Evolutionary conservation across 2,329 filamentous ascomycete genomes (phyloP), one percentile per base, ranked within the genome.

Genomic region (Epichloe aotearoae): DNA sequence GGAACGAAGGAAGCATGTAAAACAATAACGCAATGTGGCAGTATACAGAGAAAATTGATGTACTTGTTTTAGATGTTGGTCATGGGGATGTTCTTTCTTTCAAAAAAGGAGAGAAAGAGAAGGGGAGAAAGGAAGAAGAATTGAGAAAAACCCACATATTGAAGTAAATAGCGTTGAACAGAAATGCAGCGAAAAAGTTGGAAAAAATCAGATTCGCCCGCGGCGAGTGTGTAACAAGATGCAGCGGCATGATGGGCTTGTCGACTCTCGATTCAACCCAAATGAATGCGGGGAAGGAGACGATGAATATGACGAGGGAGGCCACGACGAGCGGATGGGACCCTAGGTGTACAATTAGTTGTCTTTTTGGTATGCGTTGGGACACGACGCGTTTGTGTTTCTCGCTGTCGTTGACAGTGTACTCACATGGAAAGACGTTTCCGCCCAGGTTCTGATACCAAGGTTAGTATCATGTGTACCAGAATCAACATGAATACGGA

Each of bases 241-340:
- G 61, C 8, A 83, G 66, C 1, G 80, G 80, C 73, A 83, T 81
- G 53, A 84, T 76, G 23, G 80, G 80, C 5, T 73, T 71, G 37
- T 63, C 57, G 10, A 73, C 77, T 37, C 59, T 65, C 12, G 70
- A 69, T 59, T 83, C 76, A 30, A 73, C 69, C 57, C 66, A 73
- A 45, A 83, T 57, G 54, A 81, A 79, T 4, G 70, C 53, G 0
- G 75, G 73, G 52, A 75, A 76, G 51, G 66, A 64, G 26, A 76
- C 56, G 47, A 62, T 61, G 53, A 75, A 78, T 52, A 76, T 61
- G 47, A 59, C 57, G 15, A 83, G 69, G 1, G 75, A 75, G 20
- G 66, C 55, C 40, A 82, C 66, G 48, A 82, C 73, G 39, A 82
- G 61, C 0, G 79, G 79, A 56, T 83, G 77, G 0, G 73, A 72